phyloP scores from a whole-genome alignment of 768 basidiomycete genomes.

The Epithele typhae region DNA sequence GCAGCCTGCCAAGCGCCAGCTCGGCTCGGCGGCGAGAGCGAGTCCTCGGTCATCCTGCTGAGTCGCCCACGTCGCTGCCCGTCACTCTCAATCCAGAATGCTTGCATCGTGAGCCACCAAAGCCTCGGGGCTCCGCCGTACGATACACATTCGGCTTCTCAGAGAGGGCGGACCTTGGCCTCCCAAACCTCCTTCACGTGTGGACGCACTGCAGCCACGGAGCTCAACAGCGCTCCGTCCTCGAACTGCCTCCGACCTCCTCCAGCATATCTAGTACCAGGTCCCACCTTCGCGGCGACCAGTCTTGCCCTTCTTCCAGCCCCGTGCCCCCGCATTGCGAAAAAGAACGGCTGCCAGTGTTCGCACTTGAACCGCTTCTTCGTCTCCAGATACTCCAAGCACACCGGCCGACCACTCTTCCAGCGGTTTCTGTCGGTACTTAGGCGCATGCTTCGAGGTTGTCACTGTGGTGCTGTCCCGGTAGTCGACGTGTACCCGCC shows the following conservation, averaged over 20 bases:
- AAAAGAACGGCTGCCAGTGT: constrained; percentile 50
- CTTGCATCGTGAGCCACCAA: no score
- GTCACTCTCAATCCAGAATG: no score
- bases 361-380: constrained; percentile 33
- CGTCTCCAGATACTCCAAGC: constrained; percentile 51
- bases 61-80: no score
- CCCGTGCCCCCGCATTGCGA: constrained; percentile 42
- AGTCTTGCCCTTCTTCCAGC: constrained; percentile 69
- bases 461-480: constrained; percentile 30
- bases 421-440: constrained; percentile 38
- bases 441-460: constrained; percentile 56
- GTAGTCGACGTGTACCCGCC: constrained; percentile 31
- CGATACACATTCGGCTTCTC: constrained; percentile 7
- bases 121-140: no score
- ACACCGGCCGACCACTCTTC: constrained; percentile 50
- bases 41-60: no score
- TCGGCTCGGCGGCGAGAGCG: no score
- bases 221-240: constrained; percentile 48
- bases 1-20: no score
- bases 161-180: constrained; percentile 40
- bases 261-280: constrained; percentile 43
- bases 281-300: constrained; percentile 67
- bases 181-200: constrained; percentile 48
- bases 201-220: constrained; percentile 42
- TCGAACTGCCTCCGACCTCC: constrained; percentile 47